Percentiles rank a stretch among this genome's conserved stretches.
Evolutionary conservation across 2,329 filamentous ascomycete genomes (phyloP).

Genomic region (Trichoderma sp.): DNA sequence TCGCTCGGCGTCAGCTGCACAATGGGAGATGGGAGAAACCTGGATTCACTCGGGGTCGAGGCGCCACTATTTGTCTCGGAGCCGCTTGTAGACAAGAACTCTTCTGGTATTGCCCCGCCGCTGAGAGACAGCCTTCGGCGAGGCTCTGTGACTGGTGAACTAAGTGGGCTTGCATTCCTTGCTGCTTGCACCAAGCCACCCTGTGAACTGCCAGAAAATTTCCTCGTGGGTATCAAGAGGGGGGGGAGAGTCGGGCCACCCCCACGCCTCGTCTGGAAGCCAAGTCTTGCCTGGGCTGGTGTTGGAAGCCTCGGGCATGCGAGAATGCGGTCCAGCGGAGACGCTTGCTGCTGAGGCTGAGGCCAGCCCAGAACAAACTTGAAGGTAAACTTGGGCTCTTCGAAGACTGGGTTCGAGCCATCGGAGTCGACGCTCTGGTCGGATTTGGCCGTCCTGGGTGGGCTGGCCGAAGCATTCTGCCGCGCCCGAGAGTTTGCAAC

Average conservation of each 20-base stretch:
- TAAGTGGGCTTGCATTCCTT: constrained; percentile 45
- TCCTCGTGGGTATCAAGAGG: constrained; percentile 42
- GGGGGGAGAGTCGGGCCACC: constrained; percentile 38
- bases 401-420: constrained; percentile 53
- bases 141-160: constrained; percentile 32
- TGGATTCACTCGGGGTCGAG: background rate
- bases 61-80: background rate
- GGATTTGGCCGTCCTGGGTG: constrained; percentile 37
- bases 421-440: constrained; percentile 47
- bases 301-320: constrained; percentile 65
- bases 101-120: background rate
- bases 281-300: constrained; percentile 64
- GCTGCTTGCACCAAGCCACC: constrained; percentile 50
- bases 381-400: constrained; percentile 62
- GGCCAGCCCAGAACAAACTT: constrained; percentile 71
- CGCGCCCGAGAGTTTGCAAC: constrained; percentile 44
- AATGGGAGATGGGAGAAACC: background rate
- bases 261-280: constrained; percentile 37
- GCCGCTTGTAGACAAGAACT: background rate
- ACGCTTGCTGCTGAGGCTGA: constrained; percentile 50
- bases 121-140: constrained; percentile 23
- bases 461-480: constrained; percentile 30
- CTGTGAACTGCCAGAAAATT: constrained; percentile 45
- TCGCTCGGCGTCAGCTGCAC: background rate
- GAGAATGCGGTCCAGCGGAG: constrained; percentile 60